Evolutionary conservation across 768 basidiomycete genomes (phyloP).

Genomic region (Termitomyces sp.): DNA sequence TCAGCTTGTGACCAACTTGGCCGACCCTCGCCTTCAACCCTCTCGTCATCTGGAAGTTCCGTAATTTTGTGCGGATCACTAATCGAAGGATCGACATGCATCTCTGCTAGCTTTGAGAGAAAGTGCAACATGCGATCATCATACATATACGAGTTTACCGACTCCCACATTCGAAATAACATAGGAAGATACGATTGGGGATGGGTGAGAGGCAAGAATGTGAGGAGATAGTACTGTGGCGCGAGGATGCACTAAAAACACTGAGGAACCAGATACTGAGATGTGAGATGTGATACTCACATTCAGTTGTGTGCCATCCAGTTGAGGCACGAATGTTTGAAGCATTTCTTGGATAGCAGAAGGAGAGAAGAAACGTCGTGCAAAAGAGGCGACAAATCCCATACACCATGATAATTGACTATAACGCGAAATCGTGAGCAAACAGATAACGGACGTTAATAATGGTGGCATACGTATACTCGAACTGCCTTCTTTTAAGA

Average conservation of each 20-base stretch:
- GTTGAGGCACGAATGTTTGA: conserved; percentile 70
- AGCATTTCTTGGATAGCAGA: conserved; percentile 86
- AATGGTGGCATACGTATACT: conserved; percentile 61
- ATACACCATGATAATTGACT: conserved; percentile 76
- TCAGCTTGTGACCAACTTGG: conserved; percentile 47
- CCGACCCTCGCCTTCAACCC: conserved; percentile 55
- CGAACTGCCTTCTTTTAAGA: conserved; percentile 67
- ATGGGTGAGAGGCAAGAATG: conserved; percentile 81
- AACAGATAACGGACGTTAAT: neutral
- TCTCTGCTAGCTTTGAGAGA: conserved; percentile 67
- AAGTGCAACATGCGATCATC: conserved; percentile 89
- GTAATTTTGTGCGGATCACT: conserved; percentile 68
- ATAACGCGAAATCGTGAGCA: conserved; percentile 5
- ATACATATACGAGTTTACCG: conserved; percentile 83
- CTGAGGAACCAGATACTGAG: conserved; percentile 1
- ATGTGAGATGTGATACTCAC: conserved; percentile 31
- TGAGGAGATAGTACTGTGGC: conserved; percentile 80
- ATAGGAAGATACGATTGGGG: conserved; percentile 80
- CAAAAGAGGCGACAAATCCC: conserved; percentile 62
- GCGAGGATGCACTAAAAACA: conserved; percentile 58
- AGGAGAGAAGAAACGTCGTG: conserved; percentile 85
- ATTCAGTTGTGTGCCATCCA: conserved; percentile 71
- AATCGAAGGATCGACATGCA: conserved; percentile 72
- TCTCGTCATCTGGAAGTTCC: conserved; percentile 65
- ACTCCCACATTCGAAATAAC: conserved; percentile 84